A percentile compares a stretch with the other conserved stretches of the same genome.
Conservation (phyloP, 2,329 filamentous ascomycete genomes). For the Ophiostoma ips region DNA sequence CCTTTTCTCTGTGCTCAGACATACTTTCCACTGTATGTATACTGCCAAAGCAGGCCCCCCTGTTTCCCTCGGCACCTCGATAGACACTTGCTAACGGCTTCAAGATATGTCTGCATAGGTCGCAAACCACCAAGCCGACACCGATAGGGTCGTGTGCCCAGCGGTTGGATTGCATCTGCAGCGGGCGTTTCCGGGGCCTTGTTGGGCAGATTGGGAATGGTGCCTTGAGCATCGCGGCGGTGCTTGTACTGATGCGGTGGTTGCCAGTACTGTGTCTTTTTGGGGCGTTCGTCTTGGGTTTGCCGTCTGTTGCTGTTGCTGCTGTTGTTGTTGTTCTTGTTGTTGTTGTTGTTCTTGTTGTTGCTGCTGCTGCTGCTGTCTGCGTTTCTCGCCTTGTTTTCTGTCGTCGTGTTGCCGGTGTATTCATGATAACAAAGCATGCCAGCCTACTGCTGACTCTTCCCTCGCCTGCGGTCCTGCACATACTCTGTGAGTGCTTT, state of each 20-base stretch:
- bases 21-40: conserved; percentile 39
- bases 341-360: not conserved
- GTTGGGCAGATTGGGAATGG: not conserved
- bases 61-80: too few species aligned
- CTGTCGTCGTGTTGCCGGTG: too few species aligned
- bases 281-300: not conserved
- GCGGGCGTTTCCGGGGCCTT: not conserved
- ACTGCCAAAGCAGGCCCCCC: too few species aligned
- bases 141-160: not conserved
- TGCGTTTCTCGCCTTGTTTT: too few species aligned
- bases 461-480: too few species aligned
- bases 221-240: not conserved
- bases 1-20: conserved; percentile 25
- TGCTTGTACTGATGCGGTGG: not conserved
- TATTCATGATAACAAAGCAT: too few species aligned
- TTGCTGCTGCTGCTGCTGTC: not conserved
- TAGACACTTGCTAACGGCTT: not conserved
- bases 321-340: not conserved
- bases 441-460: too few species aligned
- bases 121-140: conserved; percentile 33
- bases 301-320: not conserved
- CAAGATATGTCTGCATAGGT: conserved; percentile 46
- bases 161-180: not conserved
- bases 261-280: not conserved
- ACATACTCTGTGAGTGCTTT: too few species aligned